A percentile compares a stretch with the other conserved stretches of the same genome.
These are phyloP conservation scores for Hippophae gyantsensis DNA, from an alignment of 306 rosid genomes.

Conservation along the genomic window DNA sequence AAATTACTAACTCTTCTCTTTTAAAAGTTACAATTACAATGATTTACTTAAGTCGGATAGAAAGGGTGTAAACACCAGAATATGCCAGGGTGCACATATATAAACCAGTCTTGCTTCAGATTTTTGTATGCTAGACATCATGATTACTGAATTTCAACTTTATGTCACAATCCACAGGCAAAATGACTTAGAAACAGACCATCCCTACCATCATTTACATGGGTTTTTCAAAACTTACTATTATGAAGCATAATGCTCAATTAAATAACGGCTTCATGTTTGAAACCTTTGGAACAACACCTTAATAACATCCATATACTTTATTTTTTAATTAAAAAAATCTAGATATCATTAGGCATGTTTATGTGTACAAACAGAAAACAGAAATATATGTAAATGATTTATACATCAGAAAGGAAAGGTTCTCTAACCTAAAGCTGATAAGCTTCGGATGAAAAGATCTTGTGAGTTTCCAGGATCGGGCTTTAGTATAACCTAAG, in stretches of 20 bases:
- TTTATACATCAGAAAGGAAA: conserved; percentile 6
- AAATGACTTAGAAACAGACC: background rate
- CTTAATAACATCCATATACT: background rate
- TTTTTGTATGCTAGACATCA: no score
- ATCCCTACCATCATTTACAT: background rate
- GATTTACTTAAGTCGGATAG: no score
- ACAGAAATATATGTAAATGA: background rate
- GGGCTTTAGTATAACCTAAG: conserved; percentile 91
- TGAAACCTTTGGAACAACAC: conserved; percentile 2
- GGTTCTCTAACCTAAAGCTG: conserved; percentile 63
- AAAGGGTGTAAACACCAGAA: no score
- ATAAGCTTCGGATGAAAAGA: conserved; percentile 74
- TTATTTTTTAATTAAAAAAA: no score
- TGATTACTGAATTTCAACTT: no score
- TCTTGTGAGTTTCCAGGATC: conserved; percentile 99
- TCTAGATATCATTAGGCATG: no score
- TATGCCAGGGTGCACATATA: no score
- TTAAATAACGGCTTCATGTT: background rate
- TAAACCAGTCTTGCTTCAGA: no score
- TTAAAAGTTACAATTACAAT: no score
- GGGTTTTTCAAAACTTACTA: background rate
- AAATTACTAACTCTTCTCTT: no score
- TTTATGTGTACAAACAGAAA: background rate
- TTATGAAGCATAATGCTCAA: background rate
- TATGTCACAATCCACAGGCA: background rate